Evolutionary conservation across 2,329 filamentous ascomycete species (phyloP).

Genomic region (Fusarium subglutinans): DNA sequence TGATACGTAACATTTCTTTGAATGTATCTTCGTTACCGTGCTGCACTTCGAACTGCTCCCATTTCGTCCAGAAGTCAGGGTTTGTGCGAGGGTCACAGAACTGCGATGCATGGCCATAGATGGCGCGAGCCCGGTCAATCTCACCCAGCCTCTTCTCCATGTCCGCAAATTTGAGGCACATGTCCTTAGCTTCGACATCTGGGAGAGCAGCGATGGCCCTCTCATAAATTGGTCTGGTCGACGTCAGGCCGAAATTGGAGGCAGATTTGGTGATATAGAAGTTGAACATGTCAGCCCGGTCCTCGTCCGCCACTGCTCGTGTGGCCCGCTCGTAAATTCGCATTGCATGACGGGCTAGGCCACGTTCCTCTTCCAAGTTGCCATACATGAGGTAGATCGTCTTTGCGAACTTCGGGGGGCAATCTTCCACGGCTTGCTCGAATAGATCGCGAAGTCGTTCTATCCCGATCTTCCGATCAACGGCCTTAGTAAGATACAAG

Average conservation of each 20-base stretch:
- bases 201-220: constrained; percentile 93
- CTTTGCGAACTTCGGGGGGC: constrained; percentile 95
- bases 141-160: constrained; percentile 93
- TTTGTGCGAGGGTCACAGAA: constrained; percentile 96
- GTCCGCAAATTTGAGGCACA: constrained; percentile 98
- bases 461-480: constrained; percentile 94
- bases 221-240: constrained; percentile 95
- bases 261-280: constrained; percentile 99
- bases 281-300: constrained; percentile 97
- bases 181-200: constrained; percentile 91
- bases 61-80: constrained; percentile 92
- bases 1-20: constrained; percentile 98
- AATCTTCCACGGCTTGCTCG: constrained; percentile 95
- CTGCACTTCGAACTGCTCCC: constrained; percentile 96
- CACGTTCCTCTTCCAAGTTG: constrained; percentile 93
- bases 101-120: constrained; percentile 95
- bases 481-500: constrained; percentile 94
- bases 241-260: constrained; percentile 96
- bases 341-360: constrained; percentile 95
- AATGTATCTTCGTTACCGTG: constrained; percentile 99
- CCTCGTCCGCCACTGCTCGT: constrained; percentile 91
- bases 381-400: constrained; percentile 98
- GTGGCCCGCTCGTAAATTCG: constrained; percentile 98
- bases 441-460: constrained; percentile 94
- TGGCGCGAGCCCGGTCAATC: constrained; percentile 93